Conservation (phyloP, 2,329 filamentous ascomycete genomes). For the Rhinocladiella similis region DNA sequence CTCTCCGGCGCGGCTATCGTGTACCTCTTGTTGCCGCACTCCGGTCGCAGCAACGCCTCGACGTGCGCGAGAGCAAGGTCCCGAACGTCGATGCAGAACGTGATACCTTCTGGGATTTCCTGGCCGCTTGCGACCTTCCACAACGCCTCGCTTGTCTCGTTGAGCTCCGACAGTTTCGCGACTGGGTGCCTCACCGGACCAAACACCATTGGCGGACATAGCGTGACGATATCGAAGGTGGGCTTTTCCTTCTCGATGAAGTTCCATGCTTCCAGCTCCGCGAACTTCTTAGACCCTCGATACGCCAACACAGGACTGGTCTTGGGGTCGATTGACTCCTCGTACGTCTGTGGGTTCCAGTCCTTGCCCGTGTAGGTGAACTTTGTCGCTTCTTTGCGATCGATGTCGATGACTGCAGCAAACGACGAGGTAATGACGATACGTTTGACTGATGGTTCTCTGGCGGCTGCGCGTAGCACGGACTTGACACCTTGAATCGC, state of each 20-base stretch:
- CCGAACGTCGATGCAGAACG: slow-evolving; percentile 57
- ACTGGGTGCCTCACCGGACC: slow-evolving; percentile 47
- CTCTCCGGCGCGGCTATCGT: slow-evolving; percentile 43
- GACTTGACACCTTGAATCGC: slow-evolving; percentile 64
- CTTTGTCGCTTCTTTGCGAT: slow-evolving; percentile 27
- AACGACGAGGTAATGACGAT: slow-evolving; percentile 73
- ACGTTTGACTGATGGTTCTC: slow-evolving; percentile 64
- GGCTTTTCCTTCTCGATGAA: slow-evolving; percentile 39
- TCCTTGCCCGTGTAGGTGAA: slow-evolving; percentile 37
- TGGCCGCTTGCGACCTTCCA: slow-evolving; percentile 33
- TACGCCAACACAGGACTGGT: slow-evolving; percentile 37
- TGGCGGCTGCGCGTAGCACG: slow-evolving; percentile 61
- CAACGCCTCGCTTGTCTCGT: slow-evolving; percentile 45
- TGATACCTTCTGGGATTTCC: slow-evolving; percentile 49
- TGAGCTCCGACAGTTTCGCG: slow-evolving; percentile 36
- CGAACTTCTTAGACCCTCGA: slow-evolving; percentile 60
- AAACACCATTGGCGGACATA: slow-evolving; percentile 49
- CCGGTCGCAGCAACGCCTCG: slow-evolving; percentile 44
- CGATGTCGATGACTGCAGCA: slow-evolving; percentile 62
- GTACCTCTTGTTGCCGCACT: slow-evolving; percentile 44
- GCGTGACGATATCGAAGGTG: slow-evolving; percentile 45
- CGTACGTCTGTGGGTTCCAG: slow-evolving; percentile 47
- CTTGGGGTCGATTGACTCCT: slow-evolving; percentile 37
- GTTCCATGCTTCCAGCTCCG: slow-evolving; percentile 56
- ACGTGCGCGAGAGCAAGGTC: slow-evolving; percentile 50